Conservation (phyloP, 306 rosid species). For the Trichosanthes truncata region DNA sequence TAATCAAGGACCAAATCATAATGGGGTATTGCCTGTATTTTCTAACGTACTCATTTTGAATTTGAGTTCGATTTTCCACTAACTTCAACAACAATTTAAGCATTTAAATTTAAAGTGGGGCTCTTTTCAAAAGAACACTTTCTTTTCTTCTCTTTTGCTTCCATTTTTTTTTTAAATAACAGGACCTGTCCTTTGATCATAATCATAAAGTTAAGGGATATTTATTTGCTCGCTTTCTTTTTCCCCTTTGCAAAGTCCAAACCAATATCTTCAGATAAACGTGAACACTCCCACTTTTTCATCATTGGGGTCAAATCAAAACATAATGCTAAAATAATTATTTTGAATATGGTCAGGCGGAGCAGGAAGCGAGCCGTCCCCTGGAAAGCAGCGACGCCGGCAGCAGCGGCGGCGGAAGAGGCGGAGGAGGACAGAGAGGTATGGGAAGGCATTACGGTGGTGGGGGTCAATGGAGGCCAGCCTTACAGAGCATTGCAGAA, state of each 20-base stretch:
- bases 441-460: conserved; percentile 46
- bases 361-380: conserved; percentile 30
- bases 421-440: conserved; percentile 22
- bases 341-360: conserved; percentile 23
- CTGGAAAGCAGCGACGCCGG: conserved; percentile 20
- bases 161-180: neutral
- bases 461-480: conserved; percentile 79
- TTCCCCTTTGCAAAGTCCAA: neutral
- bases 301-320: neutral
- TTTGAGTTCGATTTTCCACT: neutral
- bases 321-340: neutral
- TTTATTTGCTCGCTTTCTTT: neutral
- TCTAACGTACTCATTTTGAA: neutral
- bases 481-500: conserved; percentile 90
- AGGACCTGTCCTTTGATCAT: neutral
- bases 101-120: neutral
- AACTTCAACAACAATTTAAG: neutral
- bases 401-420: conserved; percentile 17
- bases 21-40: neutral
- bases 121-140: neutral
- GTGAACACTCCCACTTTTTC: neutral
- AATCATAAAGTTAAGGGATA: neutral
- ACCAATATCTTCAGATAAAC: neutral
- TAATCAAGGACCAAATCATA: neutral
- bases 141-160: neutral